Conservation (phyloP, 306 rosid species). For the Adenanthera pavonina region DNA sequence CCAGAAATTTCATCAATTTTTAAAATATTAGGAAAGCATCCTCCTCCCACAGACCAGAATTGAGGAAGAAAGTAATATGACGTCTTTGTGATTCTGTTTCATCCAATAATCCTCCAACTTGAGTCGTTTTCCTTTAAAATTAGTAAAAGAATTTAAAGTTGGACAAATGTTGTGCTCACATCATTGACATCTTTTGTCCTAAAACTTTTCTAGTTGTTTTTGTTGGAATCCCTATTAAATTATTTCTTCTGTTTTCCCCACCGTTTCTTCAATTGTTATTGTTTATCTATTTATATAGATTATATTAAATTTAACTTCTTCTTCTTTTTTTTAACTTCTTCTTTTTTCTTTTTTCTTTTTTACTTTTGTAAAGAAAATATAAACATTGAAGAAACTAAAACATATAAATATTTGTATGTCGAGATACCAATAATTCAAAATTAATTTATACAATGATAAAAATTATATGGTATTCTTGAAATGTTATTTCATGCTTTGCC, state of each 20-base stretch:
- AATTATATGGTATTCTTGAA: too few species aligned
- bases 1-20: too few species aligned
- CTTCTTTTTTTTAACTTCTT: too few species aligned
- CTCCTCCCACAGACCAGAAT: neutral
- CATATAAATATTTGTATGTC: neutral
- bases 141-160: neutral
- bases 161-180: neutral
- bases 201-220: neutral
- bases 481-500: neutral
- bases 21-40: neutral
- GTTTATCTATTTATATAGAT: too few species aligned
- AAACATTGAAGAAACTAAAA: too few species aligned
- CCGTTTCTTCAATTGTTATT: neutral
- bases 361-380: too few species aligned
- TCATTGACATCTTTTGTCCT: neutral
- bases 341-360: too few species aligned
- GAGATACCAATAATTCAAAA: neutral
- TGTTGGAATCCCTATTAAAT: neutral
- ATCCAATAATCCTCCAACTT: neutral
- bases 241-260: neutral
- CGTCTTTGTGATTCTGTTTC: neutral
- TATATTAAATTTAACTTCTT: too few species aligned
- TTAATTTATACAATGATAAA: too few species aligned
- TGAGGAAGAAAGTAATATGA: neutral
- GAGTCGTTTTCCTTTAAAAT: neutral